Evolutionary conservation across 345 rosid species (phyloP).

Genomic region (Erodium maritimum): DNA sequence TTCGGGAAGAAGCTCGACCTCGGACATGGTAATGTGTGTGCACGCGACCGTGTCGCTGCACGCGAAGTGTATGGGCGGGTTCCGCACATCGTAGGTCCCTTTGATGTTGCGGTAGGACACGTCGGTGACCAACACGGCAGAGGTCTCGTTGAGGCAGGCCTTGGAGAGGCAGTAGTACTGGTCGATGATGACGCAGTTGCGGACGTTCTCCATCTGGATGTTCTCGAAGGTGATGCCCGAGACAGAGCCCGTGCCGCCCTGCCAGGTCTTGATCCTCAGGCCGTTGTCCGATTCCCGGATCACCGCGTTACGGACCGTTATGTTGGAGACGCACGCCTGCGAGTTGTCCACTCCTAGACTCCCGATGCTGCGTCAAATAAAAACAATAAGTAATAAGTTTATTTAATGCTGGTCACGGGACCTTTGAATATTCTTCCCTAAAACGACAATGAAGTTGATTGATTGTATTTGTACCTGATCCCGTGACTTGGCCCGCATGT

Average conservation of each 20-base stretch:
- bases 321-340: conserved; percentile 86
- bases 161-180: conserved; percentile 76
- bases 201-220: conserved; percentile 88
- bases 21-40: conserved; percentile 80
- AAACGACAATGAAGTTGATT: too few species aligned
- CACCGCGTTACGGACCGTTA: conserved; percentile 47
- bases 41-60: conserved; percentile 91
- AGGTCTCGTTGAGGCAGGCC: conserved; percentile 63
- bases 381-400: too few species aligned
- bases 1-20: conserved; percentile 78
- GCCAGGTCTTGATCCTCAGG: conserved; percentile 89
- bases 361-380: conserved; percentile 97
- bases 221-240: conserved; percentile 55
- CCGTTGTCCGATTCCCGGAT: conserved; percentile 93
- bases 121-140: conserved; percentile 65
- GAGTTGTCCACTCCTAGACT: conserved; percentile 91
- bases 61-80: conserved; percentile 78
- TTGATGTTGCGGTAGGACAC: conserved; percentile 63
- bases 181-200: conserved; percentile 81
- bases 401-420: too few species aligned
- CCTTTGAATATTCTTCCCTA: too few species aligned
- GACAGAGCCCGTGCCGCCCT: conserved; percentile 78
- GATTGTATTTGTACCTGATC: conserved; percentile 75
- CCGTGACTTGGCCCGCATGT: conserved; percentile 94
- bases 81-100: conserved; percentile 80